Evolutionary conservation across 768 basidiomycete species (phyloP), one percentile per base, ranked within the genome.

Genomic region (Tylopilus subfusipes): DNA sequence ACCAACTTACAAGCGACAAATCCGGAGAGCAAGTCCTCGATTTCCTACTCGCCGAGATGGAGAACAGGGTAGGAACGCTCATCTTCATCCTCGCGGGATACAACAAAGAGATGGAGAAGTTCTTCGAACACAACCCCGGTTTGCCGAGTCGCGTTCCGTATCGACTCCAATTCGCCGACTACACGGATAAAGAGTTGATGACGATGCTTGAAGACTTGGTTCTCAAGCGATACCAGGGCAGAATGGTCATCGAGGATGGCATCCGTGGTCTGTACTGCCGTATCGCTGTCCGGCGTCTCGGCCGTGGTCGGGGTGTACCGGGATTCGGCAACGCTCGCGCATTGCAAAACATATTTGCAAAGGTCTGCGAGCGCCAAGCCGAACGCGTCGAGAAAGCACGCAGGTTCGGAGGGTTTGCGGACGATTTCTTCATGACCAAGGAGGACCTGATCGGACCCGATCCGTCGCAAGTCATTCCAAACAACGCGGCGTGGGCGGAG

Each of bases 71-170:
- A 4, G 87, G 84, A 6, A 80, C 72, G 7, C 58, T 87, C 7
- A 82, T 86, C 12, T 88, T 88, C 68, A 80, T 88, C 50, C 72
- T 88, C 2, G 86, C 87, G 0, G 86, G 86, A 5, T 88, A 88
- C 64, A 78, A 72, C 64, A 83, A 79, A 50, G 74, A 88, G 66
- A 88, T 88, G 87, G 86, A 88, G 58, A 81, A 76, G 42, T 88
- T 88, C 70, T 88, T 88, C 55, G 85, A 87, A 55, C 85, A 86
- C 55, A 88, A 88, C 60, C 85, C 86, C 3, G 86, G 86, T 2
- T 65, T 88, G 13, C 68, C 70, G 9, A 86, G 85, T 68, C 82
- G 86, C n/a, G 82, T 88, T 10, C 87, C 86, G 0, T 78, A 83
- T 55, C 68, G 65, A 33, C 72, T 88, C 30, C 70, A 79, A 13